Base-by-base conservation (phyloP, 129 eudicot species). In the Lactuca sativa region DNA sequence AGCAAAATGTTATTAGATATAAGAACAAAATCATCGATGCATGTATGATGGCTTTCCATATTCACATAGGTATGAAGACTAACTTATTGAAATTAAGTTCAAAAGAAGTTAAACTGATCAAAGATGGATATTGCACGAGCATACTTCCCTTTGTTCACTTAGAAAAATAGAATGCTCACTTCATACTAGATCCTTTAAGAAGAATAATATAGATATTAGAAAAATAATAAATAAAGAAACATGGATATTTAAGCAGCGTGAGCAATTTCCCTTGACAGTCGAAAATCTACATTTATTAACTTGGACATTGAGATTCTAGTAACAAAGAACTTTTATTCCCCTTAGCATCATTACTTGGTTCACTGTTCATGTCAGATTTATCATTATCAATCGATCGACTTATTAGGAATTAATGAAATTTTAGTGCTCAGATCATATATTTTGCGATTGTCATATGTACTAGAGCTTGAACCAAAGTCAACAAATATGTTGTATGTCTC, bases 121-220 rank as follows among this genome's bases (percentile, higher is more conserved):
- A 93, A 93, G 62, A 87, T 89, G 82, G 92, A 81, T 80, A 93
- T 77, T 40, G 99, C 97, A 57, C 86, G 81, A 80, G 83, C 85
- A 83, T 93, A 93, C 21, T 88, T 87, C 69, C 99, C 99, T 77
- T 93, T 97, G 60, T 93, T 93, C 61, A 93, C 99, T 97, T 93
- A 79, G 71, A 71, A 70, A 11, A 71, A 69, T 67, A 80, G 61
- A 37, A 62, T 8, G 18, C 52, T 56, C 64, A 59, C 56, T 82
- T 56, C 33, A 67, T 60, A 60, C 47, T 11, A 54, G 48, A 57
- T 4, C 56, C 67, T 67, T 59, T 10, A 66, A 48, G 36, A 56
- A 47, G 47, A 56, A 48, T 8, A 17, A 25, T 47, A 61, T 21
- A 21, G 21, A 21, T 0, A 21, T 21, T 47, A 32, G 6, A 41